These are phyloP conservation scores for Cantharellus cinnabarinus DNA, from an alignment of 768 basidiomycete species.

Conservation along the genomic window DNA sequence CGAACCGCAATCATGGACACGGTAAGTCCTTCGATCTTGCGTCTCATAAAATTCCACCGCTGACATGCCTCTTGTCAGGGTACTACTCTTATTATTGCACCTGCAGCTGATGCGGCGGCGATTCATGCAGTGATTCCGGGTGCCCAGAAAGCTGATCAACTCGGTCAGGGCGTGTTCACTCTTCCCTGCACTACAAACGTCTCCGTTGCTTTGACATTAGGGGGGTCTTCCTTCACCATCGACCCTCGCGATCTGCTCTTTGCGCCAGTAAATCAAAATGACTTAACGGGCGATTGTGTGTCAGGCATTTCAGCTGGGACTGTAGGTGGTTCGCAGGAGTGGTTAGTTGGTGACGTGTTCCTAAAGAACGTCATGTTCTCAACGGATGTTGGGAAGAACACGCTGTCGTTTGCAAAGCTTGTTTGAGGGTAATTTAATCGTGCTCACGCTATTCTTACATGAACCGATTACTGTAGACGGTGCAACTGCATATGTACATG, in stretches of 20 bases:
- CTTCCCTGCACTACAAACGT: conserved; percentile 44
- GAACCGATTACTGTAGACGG: no score
- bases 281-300: conserved; percentile 38
- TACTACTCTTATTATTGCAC: conserved; percentile 16
- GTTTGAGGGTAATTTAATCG: neutral
- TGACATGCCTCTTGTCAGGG: conserved; percentile 3
- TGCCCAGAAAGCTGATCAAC: conserved; percentile 19
- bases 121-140: conserved; percentile 39
- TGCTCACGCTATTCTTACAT: no score
- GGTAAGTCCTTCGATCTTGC: conserved; percentile 3
- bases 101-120: conserved; percentile 26
- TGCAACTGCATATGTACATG: no score
- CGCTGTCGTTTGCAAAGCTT: neutral
- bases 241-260: conserved; percentile 46
- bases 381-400: conserved; percentile 30
- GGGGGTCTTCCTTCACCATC: conserved; percentile 37
- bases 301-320: conserved; percentile 49
- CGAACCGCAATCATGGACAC: conserved; percentile 48
- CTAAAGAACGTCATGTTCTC: conserved; percentile 62
- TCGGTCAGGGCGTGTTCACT: conserved; percentile 31
- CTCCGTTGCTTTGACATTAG: conserved; percentile 35
- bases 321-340: conserved; percentile 37
- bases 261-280: conserved; percentile 29
- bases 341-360: conserved; percentile 59
- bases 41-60: neutral